Base-by-base conservation (phyloP, 345 rosid species). In the Atalantia buxifolia region DNA sequence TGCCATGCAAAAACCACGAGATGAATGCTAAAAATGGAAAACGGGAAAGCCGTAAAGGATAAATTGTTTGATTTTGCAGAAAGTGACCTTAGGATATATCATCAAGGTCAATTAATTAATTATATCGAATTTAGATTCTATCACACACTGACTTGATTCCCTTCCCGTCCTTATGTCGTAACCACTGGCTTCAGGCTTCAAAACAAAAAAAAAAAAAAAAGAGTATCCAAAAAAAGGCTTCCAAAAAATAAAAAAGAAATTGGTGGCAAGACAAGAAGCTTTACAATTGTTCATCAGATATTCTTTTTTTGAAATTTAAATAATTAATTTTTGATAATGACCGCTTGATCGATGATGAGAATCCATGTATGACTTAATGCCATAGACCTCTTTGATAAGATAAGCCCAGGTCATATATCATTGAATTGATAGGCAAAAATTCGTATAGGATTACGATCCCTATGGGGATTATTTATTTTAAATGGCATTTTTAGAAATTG, bases 1-100 rank as follows among this genome's bases (percentile, higher is more conserved):
- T 50, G 59, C 48, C 72, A 70, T 62, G 53, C 36, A 66, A 62
- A 36, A 45, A 57, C 27, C 55, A 67, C 53, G 24, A 48, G 22
- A 72, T 68, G 40, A 75, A 69, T 55, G 74, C 27, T 78, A 68
- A 61, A 69, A 69, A 18, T 24, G 19, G 30, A 7, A 33, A 64
- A 64, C 25, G 33, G 48, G 31, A 31, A 72, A 72, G 72, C 48
- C 27, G 27, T 35, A 21, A 62, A 42, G 38, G 77, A 62, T 19
- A 38, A 27, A 40, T 62, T 45, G 18, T 13, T 28, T 28, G 42
- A 40, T 63, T 45, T 10, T 21, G 22, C 16, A 31, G 65, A 66
- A 53, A 66, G 33, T 35, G 48, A n/a, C 66, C 64, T 35, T 36
- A 69, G 71, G 71, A 75, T 62, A 50, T 18, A 53, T 4, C 21